Evolutionary conservation across 2,329 filamentous ascomycete species (phyloP).

Genomic region (Sclerotinia minor): DNA sequence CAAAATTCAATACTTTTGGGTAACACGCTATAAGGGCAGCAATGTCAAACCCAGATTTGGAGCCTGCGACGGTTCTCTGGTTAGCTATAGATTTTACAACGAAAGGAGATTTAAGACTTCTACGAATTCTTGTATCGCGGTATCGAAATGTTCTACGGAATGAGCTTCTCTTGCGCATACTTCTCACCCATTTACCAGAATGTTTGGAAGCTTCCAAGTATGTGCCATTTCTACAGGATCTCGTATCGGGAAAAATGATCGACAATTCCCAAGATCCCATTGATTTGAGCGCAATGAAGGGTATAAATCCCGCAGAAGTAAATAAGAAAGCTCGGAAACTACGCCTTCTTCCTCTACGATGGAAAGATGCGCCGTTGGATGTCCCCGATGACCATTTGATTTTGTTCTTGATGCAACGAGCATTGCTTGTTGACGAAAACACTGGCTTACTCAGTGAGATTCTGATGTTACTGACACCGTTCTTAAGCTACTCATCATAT

Average conservation of each 20-base stretch:
- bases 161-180: slow-evolving; percentile 67
- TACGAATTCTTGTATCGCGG: slow-evolving; percentile 60
- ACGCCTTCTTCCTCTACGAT: slow-evolving; percentile 58
- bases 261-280: slow-evolving; percentile 47
- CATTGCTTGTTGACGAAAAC: slow-evolving; percentile 68
- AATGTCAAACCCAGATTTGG: slow-evolving; percentile 49
- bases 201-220: slow-evolving; percentile 64
- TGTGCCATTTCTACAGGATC: slow-evolving; percentile 58
- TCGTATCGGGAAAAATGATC: slow-evolving; percentile 42
- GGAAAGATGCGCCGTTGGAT: slow-evolving; percentile 50
- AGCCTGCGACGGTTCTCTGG: slow-evolving; percentile 68
- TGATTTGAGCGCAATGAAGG: slow-evolving; percentile 57
- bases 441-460: slow-evolving; percentile 71
- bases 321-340: slow-evolving; percentile 64
- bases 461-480: slow-evolving; percentile 66
- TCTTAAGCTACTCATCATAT: slow-evolving; percentile 60
- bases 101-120: slow-evolving; percentile 61
- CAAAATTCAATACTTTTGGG: neutral
- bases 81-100: slow-evolving; percentile 70
- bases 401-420: slow-evolving; percentile 66
- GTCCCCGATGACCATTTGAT: slow-evolving; percentile 56
- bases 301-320: slow-evolving; percentile 63
- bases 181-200: slow-evolving; percentile 78
- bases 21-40: slow-evolving; percentile 27
- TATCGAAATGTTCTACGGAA: slow-evolving; percentile 59